Conservation (phyloP, 306 rosid species). For the Begonia masoniana region DNA sequence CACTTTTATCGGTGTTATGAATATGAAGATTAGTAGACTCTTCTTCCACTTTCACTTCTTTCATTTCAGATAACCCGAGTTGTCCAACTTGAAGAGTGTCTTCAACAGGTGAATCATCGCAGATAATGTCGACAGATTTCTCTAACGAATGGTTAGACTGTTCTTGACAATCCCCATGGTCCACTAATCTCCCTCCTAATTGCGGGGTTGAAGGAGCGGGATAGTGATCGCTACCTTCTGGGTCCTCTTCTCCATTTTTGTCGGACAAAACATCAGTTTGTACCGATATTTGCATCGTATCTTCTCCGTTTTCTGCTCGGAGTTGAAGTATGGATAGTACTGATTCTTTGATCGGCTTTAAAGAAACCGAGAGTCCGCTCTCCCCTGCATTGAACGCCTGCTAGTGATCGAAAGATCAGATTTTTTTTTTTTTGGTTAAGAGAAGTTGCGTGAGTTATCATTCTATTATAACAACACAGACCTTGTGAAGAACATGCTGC, state of each 20-base stretch:
- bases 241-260: constrained; percentile 36
- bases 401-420: constrained; percentile 27
- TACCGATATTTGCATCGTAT: constrained; percentile 13
- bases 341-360: constrained; percentile 58
- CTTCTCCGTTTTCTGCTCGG: constrained; percentile 25
- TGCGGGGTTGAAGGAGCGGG: constrained; percentile 99
- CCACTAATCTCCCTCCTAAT: constrained; percentile 46
- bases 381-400: constrained; percentile 86
- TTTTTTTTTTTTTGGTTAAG: too few relatives aligned
- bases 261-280: constrained; percentile 25
- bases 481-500: constrained; percentile 99
- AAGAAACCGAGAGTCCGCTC: constrained; percentile 29
- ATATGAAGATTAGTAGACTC: constrained; percentile 29
- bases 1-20: constrained; percentile 15
- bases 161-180: constrained; percentile 84
- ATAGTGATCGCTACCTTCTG: constrained; percentile 57
- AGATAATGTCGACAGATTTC: constrained; percentile 74
- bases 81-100: constrained; percentile 24
- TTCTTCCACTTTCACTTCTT: constrained; percentile 41
- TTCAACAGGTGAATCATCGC: constrained; percentile 28
- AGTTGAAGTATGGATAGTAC: constrained; percentile 39
- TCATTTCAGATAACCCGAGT: constrained; percentile 14
- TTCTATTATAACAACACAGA: constrained; percentile 13
- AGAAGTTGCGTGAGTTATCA: too few relatives aligned
- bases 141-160: constrained; percentile 49